phyloP scores from a whole-genome alignment of 371 early-diverging fungal genomes.

The Gilbertella persicaria region DNA sequence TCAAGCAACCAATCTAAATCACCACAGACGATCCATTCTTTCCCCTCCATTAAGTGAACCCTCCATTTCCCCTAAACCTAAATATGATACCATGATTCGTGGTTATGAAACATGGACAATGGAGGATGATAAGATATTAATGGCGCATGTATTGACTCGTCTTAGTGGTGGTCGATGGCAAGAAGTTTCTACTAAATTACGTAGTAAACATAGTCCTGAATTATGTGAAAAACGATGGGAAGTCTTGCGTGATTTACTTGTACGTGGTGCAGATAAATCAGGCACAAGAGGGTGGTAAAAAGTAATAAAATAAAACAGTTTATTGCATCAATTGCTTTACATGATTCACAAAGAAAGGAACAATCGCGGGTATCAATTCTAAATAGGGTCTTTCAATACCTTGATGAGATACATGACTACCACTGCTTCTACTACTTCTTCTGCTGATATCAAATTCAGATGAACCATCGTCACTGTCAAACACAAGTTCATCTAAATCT shows the following conservation, averaged over 20 bases:
- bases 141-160: constrained; percentile 29
- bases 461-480: constrained; percentile 17
- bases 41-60: constrained; percentile 23
- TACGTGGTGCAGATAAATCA: constrained; percentile 25
- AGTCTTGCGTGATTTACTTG: constrained; percentile 16
- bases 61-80: constrained; percentile 6
- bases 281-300: constrained; percentile 22
- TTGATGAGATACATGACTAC: constrained; percentile 11
- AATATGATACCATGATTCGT: constrained; percentile 31
- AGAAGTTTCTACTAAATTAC: constrained; percentile 22
- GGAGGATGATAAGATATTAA: constrained; percentile 27
- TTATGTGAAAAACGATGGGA: constrained; percentile 27
- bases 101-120: constrained; percentile 35
- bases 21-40: constrained; percentile 7
- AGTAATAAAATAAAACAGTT: not conserved
- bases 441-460: not conserved
- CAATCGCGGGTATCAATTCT: constrained; percentile 8
- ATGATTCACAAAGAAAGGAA: constrained; percentile 13
- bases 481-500: constrained; percentile 31
- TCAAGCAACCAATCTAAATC: not conserved
- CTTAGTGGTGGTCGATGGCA: constrained; percentile 25
- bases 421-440: not conserved
- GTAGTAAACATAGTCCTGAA: constrained; percentile 19
- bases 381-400: constrained; percentile 8
- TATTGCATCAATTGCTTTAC: constrained; percentile 5